Conservation (phyloP, 179 eudicot species). For the Pouteria campechiana region DNA sequence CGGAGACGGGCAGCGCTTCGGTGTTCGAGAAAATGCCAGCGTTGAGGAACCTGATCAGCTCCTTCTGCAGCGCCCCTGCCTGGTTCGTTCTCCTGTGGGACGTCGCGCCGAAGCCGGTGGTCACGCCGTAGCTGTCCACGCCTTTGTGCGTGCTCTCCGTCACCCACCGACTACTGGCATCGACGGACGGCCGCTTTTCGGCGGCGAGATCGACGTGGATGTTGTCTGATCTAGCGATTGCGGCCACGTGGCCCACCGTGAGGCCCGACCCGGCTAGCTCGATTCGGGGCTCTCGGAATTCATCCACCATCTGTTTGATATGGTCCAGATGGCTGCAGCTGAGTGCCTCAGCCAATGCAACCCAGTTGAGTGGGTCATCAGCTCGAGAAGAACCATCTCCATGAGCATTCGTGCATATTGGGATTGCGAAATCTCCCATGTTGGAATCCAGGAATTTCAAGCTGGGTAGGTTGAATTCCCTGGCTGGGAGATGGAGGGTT, state of each 20-base stretch:
- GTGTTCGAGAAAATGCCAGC: conserved; percentile 2
- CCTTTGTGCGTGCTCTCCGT: background rate
- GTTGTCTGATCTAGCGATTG: background rate
- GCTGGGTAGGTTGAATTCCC: too few relatives aligned
- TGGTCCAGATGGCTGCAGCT: background rate
- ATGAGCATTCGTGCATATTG: too few relatives aligned
- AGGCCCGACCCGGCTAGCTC: background rate
- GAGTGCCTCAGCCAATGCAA: conserved; percentile 1
- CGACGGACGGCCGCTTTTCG: background rate
- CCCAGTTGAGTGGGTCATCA: too few relatives aligned
- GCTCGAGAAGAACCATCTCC: too few relatives aligned
- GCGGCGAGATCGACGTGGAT: background rate
- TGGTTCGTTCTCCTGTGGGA: conserved; percentile 1
- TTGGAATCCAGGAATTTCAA: too few relatives aligned
- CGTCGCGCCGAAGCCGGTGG: conserved; percentile 3
- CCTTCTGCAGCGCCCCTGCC: conserved; percentile 1
- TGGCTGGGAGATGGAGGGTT: too few relatives aligned
- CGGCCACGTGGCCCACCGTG: conserved; percentile 2
- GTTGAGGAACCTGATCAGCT: conserved; percentile 4
- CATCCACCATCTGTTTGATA: background rate
- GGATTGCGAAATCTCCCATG: too few relatives aligned
- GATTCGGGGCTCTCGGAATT: background rate
- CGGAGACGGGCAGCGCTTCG: background rate
- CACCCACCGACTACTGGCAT: background rate
- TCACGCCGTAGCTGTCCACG: conserved; percentile 1